phyloP scores from a whole-genome alignment of 371 early-diverging fungal species.

The Mucor irregularis region DNA sequence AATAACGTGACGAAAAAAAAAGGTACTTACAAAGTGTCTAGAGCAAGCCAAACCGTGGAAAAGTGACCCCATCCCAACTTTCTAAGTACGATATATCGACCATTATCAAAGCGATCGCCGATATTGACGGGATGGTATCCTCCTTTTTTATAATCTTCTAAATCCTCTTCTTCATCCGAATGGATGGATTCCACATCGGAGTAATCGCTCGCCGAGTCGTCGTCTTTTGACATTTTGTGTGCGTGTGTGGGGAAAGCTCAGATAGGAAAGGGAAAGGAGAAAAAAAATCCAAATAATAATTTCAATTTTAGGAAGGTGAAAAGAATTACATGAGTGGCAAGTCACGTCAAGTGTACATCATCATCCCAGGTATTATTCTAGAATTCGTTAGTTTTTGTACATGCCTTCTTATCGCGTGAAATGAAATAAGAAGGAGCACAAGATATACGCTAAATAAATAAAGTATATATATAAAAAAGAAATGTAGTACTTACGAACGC shows the following conservation, averaged over 20 bases:
- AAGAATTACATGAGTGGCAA: too few species aligned
- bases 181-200: constrained; percentile 22
- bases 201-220: constrained; percentile 27
- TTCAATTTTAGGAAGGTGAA: too few species aligned
- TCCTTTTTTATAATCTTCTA: constrained; percentile 87
- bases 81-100: constrained; percentile 79
- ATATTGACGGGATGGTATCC: constrained; percentile 93
- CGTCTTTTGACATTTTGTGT: constrained; percentile 15
- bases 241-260: not conserved
- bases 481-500: too few species aligned
- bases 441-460: too few species aligned
- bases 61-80: constrained; percentile 99
- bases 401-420: too few species aligned
- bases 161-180: constrained; percentile 85
- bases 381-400: too few species aligned
- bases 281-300: too few species aligned
- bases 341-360: too few species aligned
- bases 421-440: too few species aligned
- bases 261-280: not conserved
- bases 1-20: not conserved
- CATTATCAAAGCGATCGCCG: constrained; percentile 82
- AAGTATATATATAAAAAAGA: too few species aligned
- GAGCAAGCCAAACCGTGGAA: constrained; percentile 95
- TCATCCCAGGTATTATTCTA: too few species aligned
- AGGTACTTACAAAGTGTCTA: constrained; percentile 67